A percentile compares a stretch with the other conserved stretches of the same genome.
phyloP scores from a whole-genome alignment of 1,139 yeast genomes.

The Pichia sp. region DNA sequence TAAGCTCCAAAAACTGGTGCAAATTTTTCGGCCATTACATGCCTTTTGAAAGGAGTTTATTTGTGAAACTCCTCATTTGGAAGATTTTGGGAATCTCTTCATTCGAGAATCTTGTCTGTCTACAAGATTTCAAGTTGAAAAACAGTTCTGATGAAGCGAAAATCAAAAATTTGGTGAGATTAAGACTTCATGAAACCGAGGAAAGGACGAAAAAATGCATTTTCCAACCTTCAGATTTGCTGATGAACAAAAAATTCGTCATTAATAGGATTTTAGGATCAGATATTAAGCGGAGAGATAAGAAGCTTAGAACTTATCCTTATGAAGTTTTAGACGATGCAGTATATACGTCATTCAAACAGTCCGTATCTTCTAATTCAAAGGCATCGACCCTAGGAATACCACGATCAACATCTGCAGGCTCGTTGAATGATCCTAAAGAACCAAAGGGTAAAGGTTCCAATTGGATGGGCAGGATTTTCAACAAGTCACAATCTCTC shows the following conservation, averaged over 20 bases:
- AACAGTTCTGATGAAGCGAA: constrained; percentile 4
- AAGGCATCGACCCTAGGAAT: neutral
- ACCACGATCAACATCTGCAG: neutral
- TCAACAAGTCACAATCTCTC: constrained; percentile 8
- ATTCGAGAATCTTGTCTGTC: constrained; percentile 9
- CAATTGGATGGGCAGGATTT: constrained; percentile 14
- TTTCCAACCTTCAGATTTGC: constrained; percentile 47
- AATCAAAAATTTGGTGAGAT: constrained; percentile 12
- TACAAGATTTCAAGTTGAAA: constrained; percentile 6
- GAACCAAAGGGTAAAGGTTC: neutral
- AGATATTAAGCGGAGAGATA: constrained; percentile 29
- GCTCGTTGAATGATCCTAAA: constrained; percentile 2
- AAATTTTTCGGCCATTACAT: constrained; percentile 72
- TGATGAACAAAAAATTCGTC: constrained; percentile 47
- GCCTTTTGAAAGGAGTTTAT: constrained; percentile 69
- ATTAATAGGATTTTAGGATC: constrained; percentile 38
- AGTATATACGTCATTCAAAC: constrained; percentile 44
- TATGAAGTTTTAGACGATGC: constrained; percentile 77
- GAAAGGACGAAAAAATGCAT: constrained; percentile 20
- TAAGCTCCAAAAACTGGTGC: constrained; percentile 46
- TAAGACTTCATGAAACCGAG: constrained; percentile 18
- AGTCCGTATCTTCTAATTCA: neutral
- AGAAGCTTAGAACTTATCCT: constrained; percentile 46
- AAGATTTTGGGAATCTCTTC: constrained; percentile 36
- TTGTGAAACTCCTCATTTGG: constrained; percentile 65